Percentiles rank a stretch among this genome's conserved stretches.
Evolutionary conservation across 2,329 filamentous ascomycete genomes (phyloP).

Genomic region (Cytospora schulzeri): DNA sequence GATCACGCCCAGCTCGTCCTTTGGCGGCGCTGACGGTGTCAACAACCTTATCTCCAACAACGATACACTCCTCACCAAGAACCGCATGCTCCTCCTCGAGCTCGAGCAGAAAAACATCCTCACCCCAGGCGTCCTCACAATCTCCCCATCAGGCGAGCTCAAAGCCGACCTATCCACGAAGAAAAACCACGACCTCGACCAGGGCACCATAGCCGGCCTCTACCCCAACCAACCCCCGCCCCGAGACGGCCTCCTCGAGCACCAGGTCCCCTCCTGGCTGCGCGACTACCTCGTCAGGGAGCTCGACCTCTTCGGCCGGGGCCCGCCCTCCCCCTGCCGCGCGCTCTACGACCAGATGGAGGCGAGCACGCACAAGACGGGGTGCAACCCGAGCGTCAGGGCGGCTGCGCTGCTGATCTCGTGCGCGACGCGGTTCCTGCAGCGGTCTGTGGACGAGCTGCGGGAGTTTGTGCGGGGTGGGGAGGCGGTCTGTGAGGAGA

Average conservation of each 20-base stretch:
- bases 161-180: neutral
- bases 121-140: neutral
- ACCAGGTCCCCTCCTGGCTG: slow-evolving; percentile 20
- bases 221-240: no score
- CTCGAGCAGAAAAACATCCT: slow-evolving; percentile 10
- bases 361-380: neutral
- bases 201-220: slow-evolving; percentile 19
- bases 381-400: slow-evolving; percentile 1
- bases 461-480: neutral
- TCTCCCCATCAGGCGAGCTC: slow-evolving; percentile 3
- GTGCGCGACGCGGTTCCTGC: neutral
- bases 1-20: neutral
- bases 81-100: slow-evolving; percentile 2
- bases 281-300: slow-evolving; percentile 14
- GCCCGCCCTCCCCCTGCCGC: slow-evolving; percentile 4
- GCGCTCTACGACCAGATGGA: slow-evolving; percentile 12
- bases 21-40: neutral
- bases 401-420: neutral
- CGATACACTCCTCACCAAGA: neutral
- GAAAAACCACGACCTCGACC: slow-evolving; percentile 18
- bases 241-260: no score
- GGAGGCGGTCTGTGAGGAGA: neutral
- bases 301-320: slow-evolving; percentile 13
- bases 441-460: neutral
- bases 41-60: neutral